Evolutionary conservation across 2,329 filamentous ascomycete genomes (phyloP).

Genomic region (Monilinia vaccinii-corymbosi): DNA sequence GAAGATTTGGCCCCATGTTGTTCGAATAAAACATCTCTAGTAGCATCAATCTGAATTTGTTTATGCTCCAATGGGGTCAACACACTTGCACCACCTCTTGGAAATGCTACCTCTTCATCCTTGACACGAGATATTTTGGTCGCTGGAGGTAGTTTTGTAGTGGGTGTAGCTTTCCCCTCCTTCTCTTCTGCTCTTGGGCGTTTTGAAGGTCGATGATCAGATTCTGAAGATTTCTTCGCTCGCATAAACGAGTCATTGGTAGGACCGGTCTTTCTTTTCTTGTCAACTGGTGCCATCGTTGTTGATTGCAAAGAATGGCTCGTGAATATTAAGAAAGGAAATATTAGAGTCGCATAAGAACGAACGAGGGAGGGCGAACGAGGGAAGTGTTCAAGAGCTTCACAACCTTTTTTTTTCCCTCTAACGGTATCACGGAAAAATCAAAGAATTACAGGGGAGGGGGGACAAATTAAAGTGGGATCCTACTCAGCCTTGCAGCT

Average conservation of each 20-base stretch:
- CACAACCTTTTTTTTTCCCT: slow-evolving; percentile 14
- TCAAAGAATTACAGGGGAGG: background rate
- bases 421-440: background rate
- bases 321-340: background rate
- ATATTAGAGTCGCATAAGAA: background rate
- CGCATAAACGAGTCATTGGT: slow-evolving; percentile 29
- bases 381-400: background rate
- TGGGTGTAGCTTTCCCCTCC: slow-evolving; percentile 16
- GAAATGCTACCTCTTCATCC: slow-evolving; percentile 85
- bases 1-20: slow-evolving; percentile 51
- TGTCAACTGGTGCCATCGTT: slow-evolving; percentile 29
- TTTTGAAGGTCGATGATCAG: slow-evolving; percentile 25
- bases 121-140: slow-evolving; percentile 38
- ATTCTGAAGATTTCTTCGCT: slow-evolving; percentile 21
- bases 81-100: slow-evolving; percentile 82
- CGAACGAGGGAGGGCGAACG: too few relatives aligned
- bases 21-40: slow-evolving; percentile 84
- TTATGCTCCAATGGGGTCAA: slow-evolving; percentile 92
- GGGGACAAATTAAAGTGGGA: slow-evolving; percentile 1
- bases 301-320: background rate
- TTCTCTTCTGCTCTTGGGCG: slow-evolving; percentile 24
- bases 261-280: slow-evolving; percentile 27
- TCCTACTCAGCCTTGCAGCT: background rate
- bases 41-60: slow-evolving; percentile 90
- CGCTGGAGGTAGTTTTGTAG: slow-evolving; percentile 15